These are phyloP conservation scores for Petrea volubilis DNA, from an alignment of 257 asterid species.

Conservation along the genomic window DNA sequence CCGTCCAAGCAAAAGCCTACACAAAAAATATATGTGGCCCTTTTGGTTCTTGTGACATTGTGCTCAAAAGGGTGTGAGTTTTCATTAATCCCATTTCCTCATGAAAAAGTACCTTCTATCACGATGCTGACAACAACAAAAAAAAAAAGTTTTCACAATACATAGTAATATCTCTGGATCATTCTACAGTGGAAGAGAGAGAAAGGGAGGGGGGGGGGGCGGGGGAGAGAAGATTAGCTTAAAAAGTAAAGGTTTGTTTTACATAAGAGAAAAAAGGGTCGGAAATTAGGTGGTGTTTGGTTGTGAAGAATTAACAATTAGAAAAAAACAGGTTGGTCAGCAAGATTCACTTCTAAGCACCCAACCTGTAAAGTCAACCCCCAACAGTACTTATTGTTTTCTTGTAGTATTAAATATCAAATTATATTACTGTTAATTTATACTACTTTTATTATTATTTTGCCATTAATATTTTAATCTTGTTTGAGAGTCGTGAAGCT, in stretches of 20 bases:
- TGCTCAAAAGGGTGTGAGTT: slow-evolving; percentile 13
- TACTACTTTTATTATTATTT: not conserved
- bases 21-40: not conserved
- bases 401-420: not conserved
- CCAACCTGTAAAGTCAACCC: slow-evolving; percentile 67
- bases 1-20: slow-evolving; percentile 32
- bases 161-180: too few species aligned
- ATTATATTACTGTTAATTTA: not conserved
- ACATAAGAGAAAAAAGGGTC: not conserved
- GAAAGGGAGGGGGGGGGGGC: too few species aligned
- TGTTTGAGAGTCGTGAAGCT: slow-evolving; percentile 47
- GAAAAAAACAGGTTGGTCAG: slow-evolving; percentile 29
- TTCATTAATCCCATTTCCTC: slow-evolving; percentile 14
- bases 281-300: slow-evolving; percentile 16
- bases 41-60: slow-evolving; percentile 31
- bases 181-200: too few species aligned
- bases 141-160: not conserved
- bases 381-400: slow-evolving; percentile 42
- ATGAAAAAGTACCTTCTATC: slow-evolving; percentile 9
- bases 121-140: not conserved
- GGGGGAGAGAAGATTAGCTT: not conserved
- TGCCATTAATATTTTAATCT: not conserved
- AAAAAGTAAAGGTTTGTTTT: not conserved
- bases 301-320: not conserved
- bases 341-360: slow-evolving; percentile 34